phyloP scores from a whole-genome alignment of 1,284 basidiomycete genomes.

The Filobasidium uniguttulatum region DNA sequence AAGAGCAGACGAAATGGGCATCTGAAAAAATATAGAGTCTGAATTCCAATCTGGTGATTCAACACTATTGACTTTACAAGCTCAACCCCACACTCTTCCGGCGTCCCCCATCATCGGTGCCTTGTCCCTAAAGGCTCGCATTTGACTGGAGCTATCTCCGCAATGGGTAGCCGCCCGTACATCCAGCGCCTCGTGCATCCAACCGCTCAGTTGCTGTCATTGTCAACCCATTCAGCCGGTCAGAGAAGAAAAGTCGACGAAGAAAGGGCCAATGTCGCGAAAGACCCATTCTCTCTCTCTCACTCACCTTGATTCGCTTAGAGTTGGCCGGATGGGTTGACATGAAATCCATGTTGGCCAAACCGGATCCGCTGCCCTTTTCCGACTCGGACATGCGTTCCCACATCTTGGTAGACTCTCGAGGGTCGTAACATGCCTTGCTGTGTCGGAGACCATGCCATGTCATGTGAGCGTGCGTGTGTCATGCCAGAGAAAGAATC shows the following conservation, averaged over 20 bases:
- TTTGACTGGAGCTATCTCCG: slow-evolving; percentile 22
- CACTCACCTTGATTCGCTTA: slow-evolving; percentile 52
- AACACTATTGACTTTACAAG: no score
- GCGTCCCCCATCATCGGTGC: slow-evolving; percentile 12
- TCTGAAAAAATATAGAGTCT: background rate
- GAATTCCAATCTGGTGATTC: no score
- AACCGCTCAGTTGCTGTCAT: slow-evolving; percentile 23
- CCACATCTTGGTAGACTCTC: slow-evolving; percentile 54
- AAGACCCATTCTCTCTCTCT: background rate
- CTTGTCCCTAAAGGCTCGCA: slow-evolving; percentile 27
- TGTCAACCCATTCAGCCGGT: background rate
- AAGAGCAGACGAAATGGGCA: background rate
- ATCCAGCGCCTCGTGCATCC: slow-evolving; percentile 29
- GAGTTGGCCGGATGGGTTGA: slow-evolving; percentile 59
- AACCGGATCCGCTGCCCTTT: slow-evolving; percentile 19
- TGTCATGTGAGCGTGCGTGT: slow-evolving; percentile 20
- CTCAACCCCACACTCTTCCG: slow-evolving; percentile 6
- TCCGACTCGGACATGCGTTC: slow-evolving; percentile 48
- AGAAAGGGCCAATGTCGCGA: background rate
- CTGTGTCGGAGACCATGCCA: slow-evolving; percentile 23
- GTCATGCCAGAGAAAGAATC: slow-evolving; percentile 21
- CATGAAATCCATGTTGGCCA: slow-evolving; percentile 30
- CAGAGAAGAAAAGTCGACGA: background rate
- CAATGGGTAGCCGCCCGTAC: slow-evolving; percentile 29
- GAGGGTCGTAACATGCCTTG: slow-evolving; percentile 65